Percentiles rank a stretch among this genome's conserved stretches.
These are phyloP conservation scores for Tuber calosporum DNA, from an alignment of 495 filamentous ascomycete genomes.

Conservation along the genomic window DNA sequence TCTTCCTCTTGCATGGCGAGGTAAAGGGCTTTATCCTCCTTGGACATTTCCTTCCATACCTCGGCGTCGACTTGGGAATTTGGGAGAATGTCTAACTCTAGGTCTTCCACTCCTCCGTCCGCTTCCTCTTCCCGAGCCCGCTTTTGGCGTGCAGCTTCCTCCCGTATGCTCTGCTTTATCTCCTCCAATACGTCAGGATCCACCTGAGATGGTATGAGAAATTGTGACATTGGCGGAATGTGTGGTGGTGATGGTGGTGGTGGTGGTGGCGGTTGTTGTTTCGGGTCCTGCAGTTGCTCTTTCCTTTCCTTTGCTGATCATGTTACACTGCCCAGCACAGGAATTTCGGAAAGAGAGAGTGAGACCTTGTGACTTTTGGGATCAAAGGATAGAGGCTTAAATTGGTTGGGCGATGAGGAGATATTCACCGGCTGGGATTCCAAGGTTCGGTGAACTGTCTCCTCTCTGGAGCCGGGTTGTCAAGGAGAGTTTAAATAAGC, in stretches of 20 bases:
- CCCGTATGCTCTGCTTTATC: background rate
- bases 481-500: background rate
- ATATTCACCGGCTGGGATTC: too few species aligned
- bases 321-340: background rate
- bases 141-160: background rate
- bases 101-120: constrained; percentile 3
- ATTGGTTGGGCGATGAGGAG: background rate
- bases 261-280: constrained; percentile 5
- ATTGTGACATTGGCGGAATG: constrained; percentile 22
- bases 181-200: constrained; percentile 20
- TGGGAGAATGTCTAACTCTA: constrained; percentile 17
- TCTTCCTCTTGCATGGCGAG: constrained; percentile 24
- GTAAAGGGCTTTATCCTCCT: constrained; percentile 19
- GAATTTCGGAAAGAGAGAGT: background rate
- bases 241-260: background rate
- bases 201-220: constrained; percentile 29
- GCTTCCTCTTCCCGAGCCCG: background rate
- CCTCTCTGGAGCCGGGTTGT: too few species aligned
- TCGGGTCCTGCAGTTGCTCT: constrained; percentile 5
- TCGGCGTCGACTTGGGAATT: constrained; percentile 26
- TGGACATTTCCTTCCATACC: constrained; percentile 24
- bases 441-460: too few species aligned
- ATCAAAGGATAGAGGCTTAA: background rate
- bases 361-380: background rate
- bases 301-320: constrained; percentile 7